Conservation (phyloP, 768 basidiomycete species). For the Chiua virens region DNA sequence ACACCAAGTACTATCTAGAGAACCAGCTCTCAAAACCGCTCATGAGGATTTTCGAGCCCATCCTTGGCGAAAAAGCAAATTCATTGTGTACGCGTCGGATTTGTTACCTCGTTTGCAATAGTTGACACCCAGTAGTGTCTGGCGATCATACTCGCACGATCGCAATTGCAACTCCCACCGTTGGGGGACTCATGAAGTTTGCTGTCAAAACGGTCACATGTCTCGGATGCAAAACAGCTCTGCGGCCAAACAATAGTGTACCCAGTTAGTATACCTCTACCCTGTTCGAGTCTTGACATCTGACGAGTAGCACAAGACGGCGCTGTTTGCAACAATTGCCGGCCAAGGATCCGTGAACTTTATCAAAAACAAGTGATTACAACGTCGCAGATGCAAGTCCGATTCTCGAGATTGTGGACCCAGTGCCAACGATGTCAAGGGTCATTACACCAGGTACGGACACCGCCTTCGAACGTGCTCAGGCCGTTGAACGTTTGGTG, state of each 20-base stretch:
- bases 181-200: conserved; percentile 98
- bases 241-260: conserved; percentile 75
- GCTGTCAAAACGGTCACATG: conserved; percentile 96
- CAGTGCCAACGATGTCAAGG: conserved; percentile 99
- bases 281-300: background rate
- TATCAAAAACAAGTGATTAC: conserved; percentile 85
- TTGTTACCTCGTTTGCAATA: background rate
- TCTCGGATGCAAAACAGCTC: conserved; percentile 90
- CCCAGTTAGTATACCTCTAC: conserved; percentile 45
- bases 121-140: conserved; percentile 57
- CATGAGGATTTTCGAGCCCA: conserved; percentile 97
- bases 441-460: conserved; percentile 83
- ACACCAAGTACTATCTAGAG: conserved; percentile 97
- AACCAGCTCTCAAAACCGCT: conserved; percentile 97
- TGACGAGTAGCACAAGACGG: conserved; percentile 52
- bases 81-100: conserved; percentile 62
- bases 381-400: conserved; percentile 81
- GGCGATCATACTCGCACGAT: conserved; percentile 97
- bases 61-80: conserved; percentile 87
- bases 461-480: background rate
- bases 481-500: background rate
- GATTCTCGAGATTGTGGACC: conserved; percentile 95
- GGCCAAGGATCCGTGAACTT: conserved; percentile 79
- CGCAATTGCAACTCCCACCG: conserved; percentile 93
- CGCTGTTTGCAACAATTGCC: conserved; percentile 94